Conservation (phyloP, 805 yeast species). For the Phaffomyces opuntiae region DNA sequence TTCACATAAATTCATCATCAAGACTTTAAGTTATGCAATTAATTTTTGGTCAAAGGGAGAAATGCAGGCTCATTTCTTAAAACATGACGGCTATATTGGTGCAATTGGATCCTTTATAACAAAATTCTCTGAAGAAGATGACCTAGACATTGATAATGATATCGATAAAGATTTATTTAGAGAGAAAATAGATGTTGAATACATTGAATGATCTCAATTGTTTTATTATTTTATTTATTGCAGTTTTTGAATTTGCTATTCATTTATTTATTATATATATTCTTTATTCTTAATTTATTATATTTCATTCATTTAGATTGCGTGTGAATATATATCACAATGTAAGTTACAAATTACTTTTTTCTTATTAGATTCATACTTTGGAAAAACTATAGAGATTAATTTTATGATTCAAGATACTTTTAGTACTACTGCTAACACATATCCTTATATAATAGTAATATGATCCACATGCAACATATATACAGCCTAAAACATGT, state of each 20-base stretch:
- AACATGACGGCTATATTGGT: slow-evolving; percentile 95
- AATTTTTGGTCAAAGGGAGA: slow-evolving; percentile 92
- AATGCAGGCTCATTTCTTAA: slow-evolving; percentile 85
- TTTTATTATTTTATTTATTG: not conserved
- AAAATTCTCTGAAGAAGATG: slow-evolving; percentile 6
- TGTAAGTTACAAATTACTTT: too few species aligned
- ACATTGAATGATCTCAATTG: not conserved
- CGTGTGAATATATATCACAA: too few species aligned
- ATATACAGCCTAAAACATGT: too few species aligned
- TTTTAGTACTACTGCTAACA: too few species aligned
- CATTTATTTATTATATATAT: too few species aligned
- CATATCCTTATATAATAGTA: too few species aligned
- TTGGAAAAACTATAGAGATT: too few species aligned
- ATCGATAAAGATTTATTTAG: not conserved
- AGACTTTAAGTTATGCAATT: slow-evolving; percentile 88
- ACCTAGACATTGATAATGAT: not conserved
- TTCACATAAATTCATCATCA: slow-evolving; percentile 92
- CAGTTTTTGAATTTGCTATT: not conserved
- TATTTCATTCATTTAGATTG: too few species aligned
- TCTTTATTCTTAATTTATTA: too few species aligned
- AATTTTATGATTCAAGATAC: too few species aligned
- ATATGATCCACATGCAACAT: too few species aligned
- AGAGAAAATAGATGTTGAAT: not conserved
- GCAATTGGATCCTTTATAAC: slow-evolving; percentile 89
- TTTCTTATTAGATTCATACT: too few species aligned